Conservation (phyloP, 192 early-diverging fungal species). For the Cetraspora pellucida region DNA sequence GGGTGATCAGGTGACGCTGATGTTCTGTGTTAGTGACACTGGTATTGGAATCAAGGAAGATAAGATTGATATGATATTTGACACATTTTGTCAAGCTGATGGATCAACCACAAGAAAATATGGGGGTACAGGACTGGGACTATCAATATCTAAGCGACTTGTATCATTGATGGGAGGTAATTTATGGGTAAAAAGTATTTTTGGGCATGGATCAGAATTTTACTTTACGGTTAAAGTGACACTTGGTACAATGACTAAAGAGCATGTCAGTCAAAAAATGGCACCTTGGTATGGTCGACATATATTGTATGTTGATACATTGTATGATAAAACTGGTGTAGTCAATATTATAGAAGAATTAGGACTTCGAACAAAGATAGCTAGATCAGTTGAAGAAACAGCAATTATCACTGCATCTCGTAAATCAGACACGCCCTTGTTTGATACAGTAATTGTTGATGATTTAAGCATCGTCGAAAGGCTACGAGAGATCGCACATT, state of each 20-base stretch:
- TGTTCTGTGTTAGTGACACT: slow-evolving; percentile 75
- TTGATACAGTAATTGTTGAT: slow-evolving; percentile 73
- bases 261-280: slow-evolving; percentile 52
- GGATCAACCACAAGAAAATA: slow-evolving; percentile 82
- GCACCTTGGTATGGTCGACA: slow-evolving; percentile 65
- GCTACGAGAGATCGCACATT: slow-evolving; percentile 58
- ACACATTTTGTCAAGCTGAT: slow-evolving; percentile 83
- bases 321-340: slow-evolving; percentile 45
- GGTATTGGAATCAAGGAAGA: slow-evolving; percentile 85
- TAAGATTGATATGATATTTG: slow-evolving; percentile 75
- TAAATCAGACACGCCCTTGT: slow-evolving; percentile 43
- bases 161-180: slow-evolving; percentile 77
- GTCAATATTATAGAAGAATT: slow-evolving; percentile 51
- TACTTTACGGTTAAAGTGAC: slow-evolving; percentile 70
- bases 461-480: slow-evolving; percentile 60
- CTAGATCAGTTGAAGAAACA: slow-evolving; percentile 53
- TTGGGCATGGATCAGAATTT: slow-evolving; percentile 77
- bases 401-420: slow-evolving; percentile 40
- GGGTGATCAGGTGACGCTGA: slow-evolving; percentile 54
- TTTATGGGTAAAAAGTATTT: slow-evolving; percentile 75
- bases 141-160: slow-evolving; percentile 81
- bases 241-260: slow-evolving; percentile 40
- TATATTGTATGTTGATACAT: slow-evolving; percentile 66
- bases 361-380: slow-evolving; percentile 47
- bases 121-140: slow-evolving; percentile 83